A percentile compares a stretch with the other conserved stretches of the same genome.
phyloP scores from a whole-genome alignment of 176 grass and related monocot genomes.

The Carex scoparia region DNA sequence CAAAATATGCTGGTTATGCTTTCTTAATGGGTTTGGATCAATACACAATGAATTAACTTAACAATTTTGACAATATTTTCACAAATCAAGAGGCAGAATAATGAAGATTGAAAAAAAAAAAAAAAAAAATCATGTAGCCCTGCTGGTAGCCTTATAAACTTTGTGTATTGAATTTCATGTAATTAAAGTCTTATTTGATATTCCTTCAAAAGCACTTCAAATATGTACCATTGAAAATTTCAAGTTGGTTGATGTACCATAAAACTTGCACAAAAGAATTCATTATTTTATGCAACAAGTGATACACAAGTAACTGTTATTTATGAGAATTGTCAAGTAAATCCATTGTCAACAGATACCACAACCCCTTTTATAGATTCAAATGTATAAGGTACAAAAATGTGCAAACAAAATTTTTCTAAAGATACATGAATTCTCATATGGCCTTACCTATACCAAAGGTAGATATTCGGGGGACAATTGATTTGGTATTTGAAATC shows the following conservation, averaged over 20 bases:
- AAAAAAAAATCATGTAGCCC: not conserved
- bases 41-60: not conserved
- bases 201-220: not conserved
- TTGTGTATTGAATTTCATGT: not conserved
- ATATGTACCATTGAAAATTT: not conserved
- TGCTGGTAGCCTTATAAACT: not conserved
- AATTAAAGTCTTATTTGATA: not conserved
- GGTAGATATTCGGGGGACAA: constrained; percentile 80
- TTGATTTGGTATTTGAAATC: constrained; percentile 42
- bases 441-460: constrained; percentile 77
- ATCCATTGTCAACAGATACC: not conserved
- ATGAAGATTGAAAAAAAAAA: not conserved
- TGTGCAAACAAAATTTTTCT: not conserved
- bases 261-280: not conserved
- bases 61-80: not conserved
- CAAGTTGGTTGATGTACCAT: not conserved
- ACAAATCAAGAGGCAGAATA: not conserved
- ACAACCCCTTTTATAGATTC: not conserved
- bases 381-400: not conserved
- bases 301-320: not conserved
- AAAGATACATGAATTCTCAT: not conserved
- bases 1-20: not conserved
- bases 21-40: not conserved
- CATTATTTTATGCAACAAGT: not conserved
- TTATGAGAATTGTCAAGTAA: not conserved